Evolutionary conservation across 768 basidiomycete genomes (phyloP), one percentile per base, ranked within the genome.

Genomic region (Piloderma croceum): DNA sequence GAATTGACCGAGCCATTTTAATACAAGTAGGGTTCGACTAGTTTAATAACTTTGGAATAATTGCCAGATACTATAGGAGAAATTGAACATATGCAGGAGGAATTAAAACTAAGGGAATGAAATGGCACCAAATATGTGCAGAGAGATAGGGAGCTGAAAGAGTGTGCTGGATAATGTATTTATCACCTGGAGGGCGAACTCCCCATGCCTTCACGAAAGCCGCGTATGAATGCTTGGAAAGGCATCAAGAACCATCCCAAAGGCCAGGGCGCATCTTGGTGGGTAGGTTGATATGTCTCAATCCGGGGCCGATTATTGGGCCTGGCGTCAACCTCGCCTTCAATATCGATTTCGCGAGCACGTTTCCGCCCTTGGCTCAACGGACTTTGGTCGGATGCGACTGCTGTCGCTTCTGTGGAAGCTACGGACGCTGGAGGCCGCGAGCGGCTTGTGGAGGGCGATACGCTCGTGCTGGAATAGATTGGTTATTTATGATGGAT

Each of bases 191-290:
- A 10, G n/a, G n/a, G n/a, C 17, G 29, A 10, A 17, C 29, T 31
- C 29, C 10, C 10, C 47, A 81, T 58, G 51, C 77, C 76, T 59
- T 83, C 79, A 48, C 73, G 74, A 62, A 85, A 83, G 15, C 81
- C 82, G 46, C 74, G 71, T 40, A 79, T 66, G 54, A 85, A 83
- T 5, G 76, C 74, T 52, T 73, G 70, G 59, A 83, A 66, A 5
- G 82, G 81, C 29, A 74, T 62, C 57, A 76, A 60, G 51, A 83
- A 67, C 81, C 77, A 82, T 24, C 74, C 74, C 39, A 78, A 52
- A 24, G 70, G 47, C 32, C 64, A 63, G n/a, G 74, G 71, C 5
- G 65, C 55, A 21, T 77, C 73, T 45, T 55, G 63, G 43, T 62
- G 54, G 3, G 75, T 67, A 1, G 68, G 63, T 31, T 58, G 53